Base-by-base conservation (phyloP, 345 rosid genomes). In the Dimocarpus longan region DNA sequence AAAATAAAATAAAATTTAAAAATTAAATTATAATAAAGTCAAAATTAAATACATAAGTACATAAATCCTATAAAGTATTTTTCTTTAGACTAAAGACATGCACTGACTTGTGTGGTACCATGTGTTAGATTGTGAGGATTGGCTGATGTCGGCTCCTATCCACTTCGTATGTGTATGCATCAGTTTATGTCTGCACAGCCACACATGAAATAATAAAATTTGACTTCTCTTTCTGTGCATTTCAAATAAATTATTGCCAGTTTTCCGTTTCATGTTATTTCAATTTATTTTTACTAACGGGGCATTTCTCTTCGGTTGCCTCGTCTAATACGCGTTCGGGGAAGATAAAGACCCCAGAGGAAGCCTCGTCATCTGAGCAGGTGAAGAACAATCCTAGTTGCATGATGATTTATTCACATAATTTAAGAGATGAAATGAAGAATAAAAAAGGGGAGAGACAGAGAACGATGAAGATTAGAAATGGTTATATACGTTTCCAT, bases 271-370 rank as follows among this genome's bases (percentile, higher is more conserved):
- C 8, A 8, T 57, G 16, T 59, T 13, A 60, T 74, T 70, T 75
- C 22, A 40, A 15, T 24, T 77, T 15, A 16, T 2, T 48, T 57
- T 64, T 80, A 74, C 66, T 22, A 2, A 76, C 76, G 92, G 97
- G 97, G 99, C 12, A 89, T 94, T 64, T 93, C 97, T 74, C 93
- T 94, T 10, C 93, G 97, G 26, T 96, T 94, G 87, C 97, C 99
- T 39, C 95, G 97, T 19, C 83, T 96, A 43, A 67, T 96, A 39
- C 94, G 91, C 69, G 94, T 94, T 81, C 84, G 97, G 39, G 92
- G 92, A 88, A 81, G 99, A 96, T 73, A 94, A 94, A 44, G 87
- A 78, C 84, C 48, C 98, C 97, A 22, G 98, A 94, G 86, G 84
- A 88, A 62, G 97, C 97, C 65, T 82, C 98, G 76, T 86, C 98